A percentile compares a stretch with the other conserved stretches of the same genome.
Evolutionary conservation across 176 grass and related monocot species (phyloP).

Genomic region (Pontederia paniculata): DNA sequence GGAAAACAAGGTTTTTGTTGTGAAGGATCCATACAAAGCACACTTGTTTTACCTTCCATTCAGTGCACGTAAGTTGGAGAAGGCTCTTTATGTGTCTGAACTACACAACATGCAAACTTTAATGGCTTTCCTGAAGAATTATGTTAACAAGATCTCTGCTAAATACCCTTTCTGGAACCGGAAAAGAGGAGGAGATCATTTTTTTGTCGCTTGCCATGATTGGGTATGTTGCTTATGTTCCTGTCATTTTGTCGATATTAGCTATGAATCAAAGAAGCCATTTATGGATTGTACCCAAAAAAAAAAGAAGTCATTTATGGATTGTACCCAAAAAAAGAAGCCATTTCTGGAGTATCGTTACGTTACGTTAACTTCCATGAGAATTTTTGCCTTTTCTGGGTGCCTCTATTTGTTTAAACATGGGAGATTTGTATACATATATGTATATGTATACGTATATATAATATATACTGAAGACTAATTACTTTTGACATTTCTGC

Average conservation of each 20-base stretch:
- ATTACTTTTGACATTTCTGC: too few species aligned
- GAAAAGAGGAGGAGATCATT: neutral
- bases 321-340: too few species aligned
- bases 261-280: neutral
- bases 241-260: neutral
- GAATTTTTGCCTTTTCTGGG: too few species aligned
- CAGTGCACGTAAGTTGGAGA: neutral
- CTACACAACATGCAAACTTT: neutral
- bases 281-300: neutral
- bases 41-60: slow-evolving; percentile 1
- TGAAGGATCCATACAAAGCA: slow-evolving; percentile 1
- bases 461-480: too few species aligned
- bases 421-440: too few species aligned
- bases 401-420: too few species aligned
- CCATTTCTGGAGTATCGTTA: too few species aligned
- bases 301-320: too few species aligned
- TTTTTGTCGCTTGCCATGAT: neutral
- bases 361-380: too few species aligned
- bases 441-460: too few species aligned
- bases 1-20: neutral
- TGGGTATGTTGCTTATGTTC: neutral
- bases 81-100: neutral
- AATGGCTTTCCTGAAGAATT: slow-evolving; percentile 1
- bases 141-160: slow-evolving; percentile 1
- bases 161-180: slow-evolving; percentile 2